A percentile compares a stretch with the other conserved stretches of the same genome.
Conservation (phyloP, 2,329 filamentous ascomycete genomes). For the Verticillium zaregamsianum region DNA sequence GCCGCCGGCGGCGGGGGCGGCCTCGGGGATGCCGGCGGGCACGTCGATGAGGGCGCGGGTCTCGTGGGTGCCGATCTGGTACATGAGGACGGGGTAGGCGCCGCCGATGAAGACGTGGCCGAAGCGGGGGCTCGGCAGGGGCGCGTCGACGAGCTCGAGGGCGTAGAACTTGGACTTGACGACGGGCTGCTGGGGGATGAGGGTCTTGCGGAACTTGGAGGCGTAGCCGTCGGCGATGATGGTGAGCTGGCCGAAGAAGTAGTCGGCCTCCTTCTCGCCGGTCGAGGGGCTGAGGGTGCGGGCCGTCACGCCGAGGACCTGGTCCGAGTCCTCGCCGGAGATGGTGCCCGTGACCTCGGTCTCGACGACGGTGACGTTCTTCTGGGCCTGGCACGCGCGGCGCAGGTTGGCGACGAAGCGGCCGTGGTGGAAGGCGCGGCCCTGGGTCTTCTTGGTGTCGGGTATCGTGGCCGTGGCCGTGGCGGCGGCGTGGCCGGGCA, state of each 20-base stretch:
- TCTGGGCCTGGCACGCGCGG: slow-evolving; percentile 65
- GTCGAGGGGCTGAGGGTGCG: slow-evolving; percentile 57
- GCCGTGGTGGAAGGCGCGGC: slow-evolving; percentile 88
- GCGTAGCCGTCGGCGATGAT: slow-evolving; percentile 90
- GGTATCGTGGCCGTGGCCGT: slow-evolving; percentile 11
- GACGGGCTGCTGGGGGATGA: slow-evolving; percentile 62
- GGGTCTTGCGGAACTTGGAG: slow-evolving; percentile 83
- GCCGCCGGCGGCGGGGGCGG: slow-evolving; percentile 70
- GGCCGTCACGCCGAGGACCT: slow-evolving; percentile 80
- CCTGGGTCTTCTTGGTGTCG: slow-evolving; percentile 45
- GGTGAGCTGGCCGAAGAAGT: slow-evolving; percentile 85
- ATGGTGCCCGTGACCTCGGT: slow-evolving; percentile 78
- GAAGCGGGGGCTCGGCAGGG: slow-evolving; percentile 68
- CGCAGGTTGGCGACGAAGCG: slow-evolving; percentile 84
- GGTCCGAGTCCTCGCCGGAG: slow-evolving; percentile 60
- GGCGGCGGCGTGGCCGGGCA: slow-evolving; percentile 5
- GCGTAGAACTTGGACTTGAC: slow-evolving; percentile 89
- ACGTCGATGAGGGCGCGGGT: slow-evolving; percentile 88
- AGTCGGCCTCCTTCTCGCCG: slow-evolving; percentile 58
- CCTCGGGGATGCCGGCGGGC: slow-evolving; percentile 70
- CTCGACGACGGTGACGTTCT: slow-evolving; percentile 88
- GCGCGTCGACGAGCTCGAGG: slow-evolving; percentile 84
- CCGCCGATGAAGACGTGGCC: slow-evolving; percentile 86
- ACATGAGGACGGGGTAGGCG: slow-evolving; percentile 75
- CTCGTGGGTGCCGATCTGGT: slow-evolving; percentile 95